Evolutionary conservation across 805 yeast genomes (phyloP), one percentile per base, ranked within the genome.

Genomic region (Suhomyces prunicola): DNA sequence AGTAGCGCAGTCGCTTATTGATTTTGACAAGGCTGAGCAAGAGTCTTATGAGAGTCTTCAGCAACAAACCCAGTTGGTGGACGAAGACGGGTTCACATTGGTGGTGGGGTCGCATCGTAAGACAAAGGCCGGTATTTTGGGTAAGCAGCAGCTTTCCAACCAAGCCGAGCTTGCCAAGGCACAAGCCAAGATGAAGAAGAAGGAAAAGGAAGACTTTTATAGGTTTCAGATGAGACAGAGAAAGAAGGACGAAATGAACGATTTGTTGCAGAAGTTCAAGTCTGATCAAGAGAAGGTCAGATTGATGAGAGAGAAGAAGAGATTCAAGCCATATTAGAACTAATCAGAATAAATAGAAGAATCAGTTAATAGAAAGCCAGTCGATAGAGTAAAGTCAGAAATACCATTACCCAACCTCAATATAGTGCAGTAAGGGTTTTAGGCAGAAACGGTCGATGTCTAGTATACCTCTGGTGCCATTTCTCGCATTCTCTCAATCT

Each of bases 161-260:
- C 71, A 73, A 33, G 70, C 67, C 13, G 73, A 64, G 57, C 62
- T 61, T 52, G 74, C 67, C 2, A 74, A 70, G 52, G 70, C 73
- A 13, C 69, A 72, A 54, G 71, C 76, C 50, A 87, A 82, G 68
- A 76, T 80, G 72, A 84, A 86, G 69, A 83, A 80, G 69, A 85
- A 85, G 65, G 92, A 89, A 62, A 90, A 92, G 76, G 79, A 81
- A 59, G 98, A 96, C 72, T 94, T 94, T 77, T 94, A 94, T 77
- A 80, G 97, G 63, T 94, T 92, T 83, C 99, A 94, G 75, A 82
- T 94, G 60, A 85, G 99, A 71, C 97, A 94, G 68, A 82, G 84
- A 64, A 93, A 92, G 80, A 94, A 94, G 77, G 83, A 80, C 57
- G 97, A 93, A 70, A 90, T 94, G 89, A 89, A 90, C 66, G 91